Evolutionary conservation across 257 asterid genomes (phyloP).

Genomic region (Scutellaria baicalensis): DNA sequence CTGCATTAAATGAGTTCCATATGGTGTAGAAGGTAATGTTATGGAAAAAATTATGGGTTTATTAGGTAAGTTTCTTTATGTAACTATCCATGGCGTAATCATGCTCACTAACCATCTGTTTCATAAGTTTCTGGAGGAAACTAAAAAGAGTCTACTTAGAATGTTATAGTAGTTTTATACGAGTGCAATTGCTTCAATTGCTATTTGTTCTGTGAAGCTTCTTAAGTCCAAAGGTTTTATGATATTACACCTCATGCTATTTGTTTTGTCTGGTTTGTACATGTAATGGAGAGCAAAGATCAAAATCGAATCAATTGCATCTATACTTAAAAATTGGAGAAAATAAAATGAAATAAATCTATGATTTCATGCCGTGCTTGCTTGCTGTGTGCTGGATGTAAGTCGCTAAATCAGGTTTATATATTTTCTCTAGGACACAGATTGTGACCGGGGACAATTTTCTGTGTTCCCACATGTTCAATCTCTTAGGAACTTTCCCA

Average conservation of each 20-base stretch:
- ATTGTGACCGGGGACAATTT: slow-evolving; percentile 18
- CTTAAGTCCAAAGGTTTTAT: background rate
- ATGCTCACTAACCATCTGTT: background rate
- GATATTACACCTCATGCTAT: background rate
- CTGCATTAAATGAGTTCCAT: background rate
- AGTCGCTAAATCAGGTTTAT: background rate
- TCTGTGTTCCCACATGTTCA: slow-evolving; percentile 53
- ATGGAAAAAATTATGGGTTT: background rate
- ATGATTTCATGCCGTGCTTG: background rate
- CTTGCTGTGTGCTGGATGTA: background rate
- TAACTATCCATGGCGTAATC: background rate
- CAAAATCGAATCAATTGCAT: background rate
- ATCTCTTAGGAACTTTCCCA: slow-evolving; percentile 58
- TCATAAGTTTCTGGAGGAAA: background rate
- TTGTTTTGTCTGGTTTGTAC: background rate
- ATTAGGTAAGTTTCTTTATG: background rate
- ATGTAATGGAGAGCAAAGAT: background rate
- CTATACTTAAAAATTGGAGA: background rate
- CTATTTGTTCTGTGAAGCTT: background rate
- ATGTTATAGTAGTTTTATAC: background rate
- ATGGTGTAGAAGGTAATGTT: background rate
- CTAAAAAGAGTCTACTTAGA: background rate
- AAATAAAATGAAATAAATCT: background rate
- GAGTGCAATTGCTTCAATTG: background rate
- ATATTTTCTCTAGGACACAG: slow-evolving; percentile 35